phyloP scores from a whole-genome alignment of 2,329 filamentous ascomycete genomes.

The Orbilia blumenaviensis region DNA sequence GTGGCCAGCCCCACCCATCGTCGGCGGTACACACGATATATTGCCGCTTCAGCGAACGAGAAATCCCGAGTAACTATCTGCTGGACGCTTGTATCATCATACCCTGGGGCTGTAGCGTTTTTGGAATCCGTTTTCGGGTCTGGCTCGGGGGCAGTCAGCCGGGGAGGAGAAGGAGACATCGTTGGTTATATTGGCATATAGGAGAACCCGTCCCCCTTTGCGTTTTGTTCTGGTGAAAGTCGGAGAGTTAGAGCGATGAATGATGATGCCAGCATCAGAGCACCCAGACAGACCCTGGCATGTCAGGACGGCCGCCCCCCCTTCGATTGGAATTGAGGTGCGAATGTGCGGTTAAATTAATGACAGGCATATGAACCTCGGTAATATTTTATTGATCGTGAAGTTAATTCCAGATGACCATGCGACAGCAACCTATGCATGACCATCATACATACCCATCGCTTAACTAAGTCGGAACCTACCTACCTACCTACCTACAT shows the following conservation, averaged over 20 bases:
- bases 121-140: background rate
- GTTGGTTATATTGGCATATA: background rate
- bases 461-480: background rate
- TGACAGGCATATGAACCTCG: background rate
- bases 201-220: no score
- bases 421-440: no score
- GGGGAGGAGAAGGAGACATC: no score
- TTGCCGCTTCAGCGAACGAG: slow-evolving; percentile 10
- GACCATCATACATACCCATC: no score
- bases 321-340: no score
- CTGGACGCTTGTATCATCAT: background rate
- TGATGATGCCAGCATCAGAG: no score
- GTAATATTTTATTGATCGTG: background rate
- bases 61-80: background rate
- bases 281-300: no score
- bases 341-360: slow-evolving; percentile 4
- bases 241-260: no score
- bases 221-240: no score
- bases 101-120: background rate
- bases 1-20: slow-evolving; percentile 88
- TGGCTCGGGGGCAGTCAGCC: background rate
- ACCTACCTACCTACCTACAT: background rate
- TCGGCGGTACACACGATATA: slow-evolving; percentile 76
- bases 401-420: background rate
- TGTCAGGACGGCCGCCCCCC: no score